Evolutionary conservation across 1,284 basidiomycete genomes (phyloP).

Genomic region (Malassezia dermatis): DNA sequence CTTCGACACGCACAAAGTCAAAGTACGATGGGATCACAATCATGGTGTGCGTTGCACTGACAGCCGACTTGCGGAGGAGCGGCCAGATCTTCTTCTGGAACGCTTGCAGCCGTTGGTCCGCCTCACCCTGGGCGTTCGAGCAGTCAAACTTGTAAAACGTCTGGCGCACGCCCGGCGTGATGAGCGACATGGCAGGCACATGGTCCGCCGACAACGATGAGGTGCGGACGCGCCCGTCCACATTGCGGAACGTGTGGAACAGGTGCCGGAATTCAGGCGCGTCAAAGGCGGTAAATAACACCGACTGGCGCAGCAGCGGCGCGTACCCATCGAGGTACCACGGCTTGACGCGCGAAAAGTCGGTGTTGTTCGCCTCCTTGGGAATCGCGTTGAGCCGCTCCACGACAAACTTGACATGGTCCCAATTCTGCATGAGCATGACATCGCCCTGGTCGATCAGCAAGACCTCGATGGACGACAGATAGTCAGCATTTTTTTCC

Average conservation of each 20-base stretch:
- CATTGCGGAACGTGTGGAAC: slow-evolving; percentile 69
- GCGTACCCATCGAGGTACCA: slow-evolving; percentile 92
- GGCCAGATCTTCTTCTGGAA: slow-evolving; percentile 81
- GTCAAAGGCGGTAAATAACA: slow-evolving; percentile 78
- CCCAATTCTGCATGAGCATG: slow-evolving; percentile 98
- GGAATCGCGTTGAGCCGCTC: slow-evolving; percentile 76
- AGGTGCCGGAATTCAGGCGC: slow-evolving; percentile 74
- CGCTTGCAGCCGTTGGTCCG: slow-evolving; percentile 71
- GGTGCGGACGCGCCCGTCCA: slow-evolving; percentile 62
- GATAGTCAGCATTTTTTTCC: slow-evolving; percentile 71
- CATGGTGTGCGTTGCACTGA: slow-evolving; percentile 74
- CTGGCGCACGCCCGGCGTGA: slow-evolving; percentile 49
- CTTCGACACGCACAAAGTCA: slow-evolving; percentile 85
- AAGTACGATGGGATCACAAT: slow-evolving; percentile 90
- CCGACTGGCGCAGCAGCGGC: slow-evolving; percentile 66
- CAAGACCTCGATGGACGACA: slow-evolving; percentile 86
- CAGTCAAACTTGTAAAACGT: slow-evolving; percentile 67
- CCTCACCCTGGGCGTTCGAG: slow-evolving; percentile 63
- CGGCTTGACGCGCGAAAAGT: slow-evolving; percentile 91
- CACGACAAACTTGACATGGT: slow-evolving; percentile 86
- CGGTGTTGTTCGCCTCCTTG: slow-evolving; percentile 79
- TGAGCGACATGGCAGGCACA: slow-evolving; percentile 19
- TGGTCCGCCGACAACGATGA: background rate
- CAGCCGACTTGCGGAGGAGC: slow-evolving; percentile 72
- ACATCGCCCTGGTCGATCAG: slow-evolving; percentile 88